Conservation (phyloP, 305 asterid species). For the Euphrasia arctica region DNA sequence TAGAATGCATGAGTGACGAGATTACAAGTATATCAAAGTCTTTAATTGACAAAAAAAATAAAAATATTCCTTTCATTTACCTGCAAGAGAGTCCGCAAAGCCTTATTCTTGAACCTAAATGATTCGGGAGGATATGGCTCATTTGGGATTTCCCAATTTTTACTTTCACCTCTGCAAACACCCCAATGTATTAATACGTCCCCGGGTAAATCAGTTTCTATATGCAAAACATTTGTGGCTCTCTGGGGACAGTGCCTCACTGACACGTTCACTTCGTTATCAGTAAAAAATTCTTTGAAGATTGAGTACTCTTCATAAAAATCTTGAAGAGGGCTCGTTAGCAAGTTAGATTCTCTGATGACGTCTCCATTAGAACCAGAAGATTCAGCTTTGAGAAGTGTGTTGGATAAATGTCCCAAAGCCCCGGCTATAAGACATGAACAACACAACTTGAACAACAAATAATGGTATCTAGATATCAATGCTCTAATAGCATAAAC, state of each 20-base stretch:
- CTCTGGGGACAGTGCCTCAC: slow-evolving; percentile 49
- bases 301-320: slow-evolving; percentile 68
- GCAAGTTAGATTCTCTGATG: slow-evolving; percentile 29
- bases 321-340: slow-evolving; percentile 50
- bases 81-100: slow-evolving; percentile 74
- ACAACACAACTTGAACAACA: slow-evolving; percentile 18
- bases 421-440: slow-evolving; percentile 45
- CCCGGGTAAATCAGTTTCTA: slow-evolving; percentile 91
- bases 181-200: slow-evolving; percentile 93
- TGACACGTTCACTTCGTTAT: slow-evolving; percentile 55
- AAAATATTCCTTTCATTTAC: slow-evolving; percentile 33
- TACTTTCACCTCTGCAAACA: slow-evolving; percentile 57
- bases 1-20: not conserved
- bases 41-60: slow-evolving; percentile 4
- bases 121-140: slow-evolving; percentile 84
- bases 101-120: slow-evolving; percentile 67
- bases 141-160: slow-evolving; percentile 73
- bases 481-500: slow-evolving; percentile 11
- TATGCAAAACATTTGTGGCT: slow-evolving; percentile 47
- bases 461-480: slow-evolving; percentile 5
- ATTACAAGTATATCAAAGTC: slow-evolving; percentile 4
- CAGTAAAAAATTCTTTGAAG: slow-evolving; percentile 50
- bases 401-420: slow-evolving; percentile 56
- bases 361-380: slow-evolving; percentile 38
- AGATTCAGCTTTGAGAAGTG: slow-evolving; percentile 51